Evolutionary conservation across 164 flowering plant species (phyloP).

Genomic region (Cinnamomum micranthum): DNA sequence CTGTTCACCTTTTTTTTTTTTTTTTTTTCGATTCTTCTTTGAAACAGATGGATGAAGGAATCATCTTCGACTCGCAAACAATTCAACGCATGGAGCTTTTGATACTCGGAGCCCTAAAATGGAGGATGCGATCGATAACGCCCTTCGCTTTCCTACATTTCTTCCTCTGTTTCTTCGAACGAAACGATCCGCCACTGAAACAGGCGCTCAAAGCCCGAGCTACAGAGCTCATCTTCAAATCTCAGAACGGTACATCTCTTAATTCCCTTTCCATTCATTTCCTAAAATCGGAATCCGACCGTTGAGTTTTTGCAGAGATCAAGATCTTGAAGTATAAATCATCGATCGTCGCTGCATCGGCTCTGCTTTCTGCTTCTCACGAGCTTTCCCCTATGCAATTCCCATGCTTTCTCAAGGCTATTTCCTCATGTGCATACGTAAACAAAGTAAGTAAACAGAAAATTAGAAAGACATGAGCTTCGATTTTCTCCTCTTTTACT

Average conservation of each 20-base stretch:
- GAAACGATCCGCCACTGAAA: conserved; percentile 33
- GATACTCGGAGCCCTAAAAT: conserved; percentile 53
- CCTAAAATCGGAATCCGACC: not conserved
- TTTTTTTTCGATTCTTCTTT: not conserved
- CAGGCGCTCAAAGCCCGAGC: conserved; percentile 48
- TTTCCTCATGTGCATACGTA: conserved; percentile 41
- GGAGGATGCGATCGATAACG: conserved; percentile 77
- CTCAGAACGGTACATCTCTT: conserved; percentile 42
- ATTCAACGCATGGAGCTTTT: conserved; percentile 53
- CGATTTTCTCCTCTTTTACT: not conserved
- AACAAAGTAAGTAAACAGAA: conserved; percentile 37
- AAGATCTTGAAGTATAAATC: conserved; percentile 56
- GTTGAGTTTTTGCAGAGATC: conserved; percentile 30
- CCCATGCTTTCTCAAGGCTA: conserved; percentile 25
- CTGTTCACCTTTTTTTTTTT: too few relatives aligned
- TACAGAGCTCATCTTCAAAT: conserved; percentile 41
- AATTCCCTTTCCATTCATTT: not conserved
- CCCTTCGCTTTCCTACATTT: conserved; percentile 62
- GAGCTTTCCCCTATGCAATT: conserved; percentile 51
- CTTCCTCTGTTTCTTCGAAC: conserved; percentile 40
- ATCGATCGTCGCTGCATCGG: conserved; percentile 58
- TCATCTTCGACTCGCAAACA: conserved; percentile 45
- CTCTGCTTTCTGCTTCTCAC: conserved; percentile 51
- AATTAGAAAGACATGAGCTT: not conserved
- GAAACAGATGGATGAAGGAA: conserved; percentile 41